These are phyloP conservation scores for Pichia membranifaciens DNA, from an alignment of 805 yeast species.

Conservation along the genomic window DNA sequence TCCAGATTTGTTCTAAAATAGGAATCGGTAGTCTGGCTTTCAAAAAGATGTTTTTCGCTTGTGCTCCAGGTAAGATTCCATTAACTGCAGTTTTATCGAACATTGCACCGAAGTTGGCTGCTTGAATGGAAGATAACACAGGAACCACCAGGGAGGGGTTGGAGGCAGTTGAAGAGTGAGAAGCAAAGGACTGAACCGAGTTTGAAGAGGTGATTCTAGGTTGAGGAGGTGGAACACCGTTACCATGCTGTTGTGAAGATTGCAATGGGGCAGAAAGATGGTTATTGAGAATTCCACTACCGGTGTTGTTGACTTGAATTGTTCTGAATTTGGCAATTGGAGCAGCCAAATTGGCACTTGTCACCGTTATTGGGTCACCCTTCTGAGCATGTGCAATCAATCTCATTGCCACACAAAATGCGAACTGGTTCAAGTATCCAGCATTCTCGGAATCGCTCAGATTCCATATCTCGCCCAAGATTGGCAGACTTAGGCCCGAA, in stretches of 20 bases:
- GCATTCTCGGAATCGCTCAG: slow-evolving; percentile 82
- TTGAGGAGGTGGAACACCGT: slow-evolving; percentile 1
- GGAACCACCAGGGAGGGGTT: slow-evolving; percentile 37
- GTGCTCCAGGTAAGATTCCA: slow-evolving; percentile 60
- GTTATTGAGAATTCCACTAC: slow-evolving; percentile 23
- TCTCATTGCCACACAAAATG: slow-evolving; percentile 83
- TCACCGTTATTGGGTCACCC: slow-evolving; percentile 51
- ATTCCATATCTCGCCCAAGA: slow-evolving; percentile 90
- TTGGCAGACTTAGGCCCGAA: slow-evolving; percentile 71
- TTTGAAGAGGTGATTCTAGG: slow-evolving; percentile 33
- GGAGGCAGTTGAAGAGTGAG: slow-evolving; percentile 22
- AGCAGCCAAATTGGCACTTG: slow-evolving; percentile 48
- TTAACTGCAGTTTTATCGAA: slow-evolving; percentile 61
- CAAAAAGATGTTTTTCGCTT: slow-evolving; percentile 78
- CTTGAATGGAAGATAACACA: slow-evolving; percentile 51
- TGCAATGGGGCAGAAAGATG: slow-evolving; percentile 15
- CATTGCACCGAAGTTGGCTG: slow-evolving; percentile 59
- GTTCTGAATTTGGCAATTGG: slow-evolving; percentile 59
- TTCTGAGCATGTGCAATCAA: slow-evolving; percentile 81
- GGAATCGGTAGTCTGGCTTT: slow-evolving; percentile 82
- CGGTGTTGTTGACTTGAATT: slow-evolving; percentile 31
- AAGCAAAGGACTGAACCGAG: slow-evolving; percentile 25
- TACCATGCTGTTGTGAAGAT: background rate
- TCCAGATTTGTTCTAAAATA: slow-evolving; percentile 83
- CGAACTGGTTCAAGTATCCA: slow-evolving; percentile 76